Conservation (phyloP, 768 basidiomycete species). For the Tylopilus intermedius region DNA sequence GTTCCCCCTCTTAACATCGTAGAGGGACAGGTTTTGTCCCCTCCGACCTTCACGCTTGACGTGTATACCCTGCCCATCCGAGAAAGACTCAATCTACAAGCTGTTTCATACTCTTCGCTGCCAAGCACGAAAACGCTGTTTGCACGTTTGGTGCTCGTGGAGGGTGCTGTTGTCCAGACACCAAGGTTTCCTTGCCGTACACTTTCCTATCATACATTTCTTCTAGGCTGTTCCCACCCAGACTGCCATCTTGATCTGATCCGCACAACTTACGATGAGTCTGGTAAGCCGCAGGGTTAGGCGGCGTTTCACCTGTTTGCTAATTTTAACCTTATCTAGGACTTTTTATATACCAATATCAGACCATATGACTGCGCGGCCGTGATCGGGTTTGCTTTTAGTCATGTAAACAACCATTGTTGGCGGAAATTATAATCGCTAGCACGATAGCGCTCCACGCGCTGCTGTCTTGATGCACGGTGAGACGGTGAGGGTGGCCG, state of each 20-base stretch:
- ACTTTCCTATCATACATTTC: conserved; percentile 1
- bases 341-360: not conserved
- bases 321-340: not conserved
- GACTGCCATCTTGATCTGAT: conserved; percentile 1
- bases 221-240: not conserved
- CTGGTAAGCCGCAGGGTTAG: not conserved
- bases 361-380: not conserved
- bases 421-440: not conserved
- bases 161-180: not conserved
- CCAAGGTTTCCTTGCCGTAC: not conserved
- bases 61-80: not conserved
- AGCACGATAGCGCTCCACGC: not conserved
- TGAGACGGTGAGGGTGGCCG: not conserved
- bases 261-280: not conserved
- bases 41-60: not conserved
- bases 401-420: not conserved
- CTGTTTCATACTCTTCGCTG: conserved; percentile 1
- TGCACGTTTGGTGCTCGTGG: not conserved
- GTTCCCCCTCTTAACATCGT: not conserved
- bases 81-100: not conserved
- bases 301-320: too few relatives aligned
- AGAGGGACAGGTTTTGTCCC: not conserved
- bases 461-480: not conserved
- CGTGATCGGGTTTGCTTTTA: not conserved
- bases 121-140: not conserved